phyloP scores from a whole-genome alignment of 768 basidiomycete genomes.

The Mrakia blollopis region DNA sequence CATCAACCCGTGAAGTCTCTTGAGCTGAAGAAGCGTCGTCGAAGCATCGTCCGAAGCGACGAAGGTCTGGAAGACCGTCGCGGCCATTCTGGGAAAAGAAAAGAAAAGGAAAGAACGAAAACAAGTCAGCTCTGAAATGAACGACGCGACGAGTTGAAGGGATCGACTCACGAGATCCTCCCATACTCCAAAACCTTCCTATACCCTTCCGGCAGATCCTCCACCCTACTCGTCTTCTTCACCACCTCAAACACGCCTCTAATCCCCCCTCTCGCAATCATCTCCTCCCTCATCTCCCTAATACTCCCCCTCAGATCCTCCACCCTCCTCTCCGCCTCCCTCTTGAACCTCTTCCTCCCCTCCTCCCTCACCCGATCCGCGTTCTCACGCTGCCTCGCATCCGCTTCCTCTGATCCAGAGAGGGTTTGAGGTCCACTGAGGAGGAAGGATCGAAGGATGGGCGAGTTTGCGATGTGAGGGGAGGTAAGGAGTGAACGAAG shows the following conservation, averaged over 20 bases:
- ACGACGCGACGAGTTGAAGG: slow-evolving; percentile 12
- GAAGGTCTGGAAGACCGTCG: slow-evolving; percentile 92
- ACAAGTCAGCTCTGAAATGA: background rate
- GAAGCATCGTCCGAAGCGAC: slow-evolving; percentile 89
- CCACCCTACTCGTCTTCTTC: slow-evolving; percentile 69
- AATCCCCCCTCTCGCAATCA: slow-evolving; percentile 66
- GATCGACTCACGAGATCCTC: slow-evolving; percentile 75
- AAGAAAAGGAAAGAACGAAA: background rate
- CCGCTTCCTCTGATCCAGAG: slow-evolving; percentile 67
- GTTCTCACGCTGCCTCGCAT: slow-evolving; percentile 73
- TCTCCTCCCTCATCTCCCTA: slow-evolving; percentile 82
- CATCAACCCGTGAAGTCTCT: slow-evolving; percentile 92
- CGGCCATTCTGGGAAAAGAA: slow-evolving; percentile 63
- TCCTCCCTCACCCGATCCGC: slow-evolving; percentile 83
- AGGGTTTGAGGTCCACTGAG: slow-evolving; percentile 68
- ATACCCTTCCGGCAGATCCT: slow-evolving; percentile 75
- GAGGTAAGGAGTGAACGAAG: slow-evolving; percentile 72
- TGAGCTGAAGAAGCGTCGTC: slow-evolving; percentile 77
- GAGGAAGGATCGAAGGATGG: slow-evolving; percentile 80
- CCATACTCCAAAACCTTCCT: slow-evolving; percentile 93
- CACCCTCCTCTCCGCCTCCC: slow-evolving; percentile 78
- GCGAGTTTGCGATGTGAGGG: slow-evolving; percentile 70
- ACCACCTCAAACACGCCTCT: slow-evolving; percentile 83
- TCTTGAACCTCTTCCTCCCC: slow-evolving; percentile 74
- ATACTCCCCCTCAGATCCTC: slow-evolving; percentile 78